Evolutionary conservation across 768 basidiomycete genomes (phyloP).

Genomic region (Pleurotus sapidus): DNA sequence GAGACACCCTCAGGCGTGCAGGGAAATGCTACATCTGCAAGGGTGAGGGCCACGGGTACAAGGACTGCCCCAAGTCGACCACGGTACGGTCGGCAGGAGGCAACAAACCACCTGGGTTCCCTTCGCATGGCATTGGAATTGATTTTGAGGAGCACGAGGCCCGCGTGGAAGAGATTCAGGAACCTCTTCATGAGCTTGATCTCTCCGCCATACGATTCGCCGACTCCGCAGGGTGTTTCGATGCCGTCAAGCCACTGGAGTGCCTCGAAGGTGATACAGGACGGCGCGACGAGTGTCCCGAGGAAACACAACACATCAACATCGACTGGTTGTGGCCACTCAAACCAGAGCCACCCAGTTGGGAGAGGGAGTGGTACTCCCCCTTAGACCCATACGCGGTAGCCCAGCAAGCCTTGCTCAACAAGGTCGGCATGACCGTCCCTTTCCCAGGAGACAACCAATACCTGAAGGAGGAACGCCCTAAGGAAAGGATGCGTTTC

Average conservation of each 20-base stretch:
- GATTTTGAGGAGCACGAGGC: neutral
- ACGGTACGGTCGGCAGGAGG: neutral
- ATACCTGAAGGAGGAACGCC: neutral
- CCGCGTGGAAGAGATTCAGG: neutral
- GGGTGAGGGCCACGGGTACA: slow-evolving; percentile 21
- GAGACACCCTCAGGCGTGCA: too few relatives aligned
- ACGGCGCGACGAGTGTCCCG: too few relatives aligned
- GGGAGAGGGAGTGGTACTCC: neutral
- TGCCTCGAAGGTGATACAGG: too few relatives aligned
- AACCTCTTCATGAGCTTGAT: neutral
- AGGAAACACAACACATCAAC: too few relatives aligned
- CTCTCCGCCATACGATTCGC: neutral
- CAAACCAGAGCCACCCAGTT: too few relatives aligned
- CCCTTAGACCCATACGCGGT: neutral
- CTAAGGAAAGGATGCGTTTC: neutral
- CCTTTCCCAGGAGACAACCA: neutral
- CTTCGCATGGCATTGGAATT: neutral
- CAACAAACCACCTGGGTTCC: neutral
- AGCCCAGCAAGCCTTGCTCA: neutral
- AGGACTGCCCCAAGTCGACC: slow-evolving; percentile 25
- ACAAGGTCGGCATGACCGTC: neutral
- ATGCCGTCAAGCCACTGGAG: too few relatives aligned
- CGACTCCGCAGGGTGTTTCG: too few relatives aligned
- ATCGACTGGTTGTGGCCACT: too few relatives aligned
- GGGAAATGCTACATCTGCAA: too few relatives aligned